phyloP scores from a whole-genome alignment of 108 stramenopile genomes.

The Parietichytrium sp. region DNA sequence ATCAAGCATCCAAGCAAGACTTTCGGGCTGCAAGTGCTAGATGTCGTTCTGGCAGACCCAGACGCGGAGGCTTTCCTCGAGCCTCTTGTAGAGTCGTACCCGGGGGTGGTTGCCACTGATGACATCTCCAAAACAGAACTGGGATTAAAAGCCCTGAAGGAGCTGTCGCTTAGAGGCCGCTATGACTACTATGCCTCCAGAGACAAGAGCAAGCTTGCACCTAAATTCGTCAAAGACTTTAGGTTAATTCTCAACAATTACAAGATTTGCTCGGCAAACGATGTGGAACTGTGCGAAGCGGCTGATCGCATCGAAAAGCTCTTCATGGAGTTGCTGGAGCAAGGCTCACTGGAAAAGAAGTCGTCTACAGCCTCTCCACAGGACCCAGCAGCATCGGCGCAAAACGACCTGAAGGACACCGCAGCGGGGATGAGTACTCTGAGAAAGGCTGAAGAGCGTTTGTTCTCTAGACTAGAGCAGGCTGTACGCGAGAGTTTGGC shows the following conservation, averaged over 20 bases:
- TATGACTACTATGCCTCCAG: slow-evolving; percentile 20
- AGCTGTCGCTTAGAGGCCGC: not conserved
- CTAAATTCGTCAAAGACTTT: slow-evolving; percentile 6
- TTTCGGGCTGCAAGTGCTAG: not conserved
- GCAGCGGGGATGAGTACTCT: too few species aligned
- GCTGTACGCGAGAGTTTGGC: too few species aligned
- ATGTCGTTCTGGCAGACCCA: not conserved
- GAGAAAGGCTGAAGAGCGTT: too few species aligned
- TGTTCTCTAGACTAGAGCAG: too few species aligned
- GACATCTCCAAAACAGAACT: not conserved
- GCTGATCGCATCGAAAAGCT: not conserved
- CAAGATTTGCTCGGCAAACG: not conserved
- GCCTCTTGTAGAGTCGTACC: not conserved
- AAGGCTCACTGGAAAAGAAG: too few species aligned
- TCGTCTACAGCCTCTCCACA: too few species aligned
- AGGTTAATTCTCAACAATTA: not conserved
- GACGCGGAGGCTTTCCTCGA: slow-evolving; percentile 1
- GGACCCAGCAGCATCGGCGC: too few species aligned
- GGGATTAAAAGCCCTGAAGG: not conserved
- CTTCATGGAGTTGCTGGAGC: not conserved
- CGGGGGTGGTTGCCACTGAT: not conserved
- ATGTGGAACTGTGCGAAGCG: not conserved
- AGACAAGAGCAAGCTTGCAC: not conserved
- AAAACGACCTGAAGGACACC: too few species aligned
- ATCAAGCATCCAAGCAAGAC: not conserved